Percentiles rank a stretch among this genome's conserved stretches.
phyloP scores from a whole-genome alignment of 345 rosid genomes.

The Salix purpurea region DNA sequence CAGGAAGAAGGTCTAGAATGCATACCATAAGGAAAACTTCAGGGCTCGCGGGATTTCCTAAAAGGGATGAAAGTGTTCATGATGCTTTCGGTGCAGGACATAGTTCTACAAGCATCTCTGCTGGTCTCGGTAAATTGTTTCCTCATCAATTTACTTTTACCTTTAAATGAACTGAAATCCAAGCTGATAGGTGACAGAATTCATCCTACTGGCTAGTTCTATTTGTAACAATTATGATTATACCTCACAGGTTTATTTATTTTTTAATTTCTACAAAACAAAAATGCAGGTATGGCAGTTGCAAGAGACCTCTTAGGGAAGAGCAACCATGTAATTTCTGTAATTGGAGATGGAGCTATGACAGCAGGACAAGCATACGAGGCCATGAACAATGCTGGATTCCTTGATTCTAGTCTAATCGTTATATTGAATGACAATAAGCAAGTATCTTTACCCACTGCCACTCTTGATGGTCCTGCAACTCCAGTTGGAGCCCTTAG shows the following conservation, averaged over 20 bases:
- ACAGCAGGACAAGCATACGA: constrained; percentile 77
- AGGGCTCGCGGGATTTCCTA: constrained; percentile 73
- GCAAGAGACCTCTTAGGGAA: constrained; percentile 57
- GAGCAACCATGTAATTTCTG: constrained; percentile 56
- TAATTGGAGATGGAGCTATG: constrained; percentile 82
- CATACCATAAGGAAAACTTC: constrained; percentile 62
- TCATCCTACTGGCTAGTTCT: too few species aligned
- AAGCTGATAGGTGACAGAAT: too few species aligned
- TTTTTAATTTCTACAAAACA: not conserved
- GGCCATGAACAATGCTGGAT: constrained; percentile 74
- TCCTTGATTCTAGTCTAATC: constrained; percentile 54
- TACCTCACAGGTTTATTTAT: not conserved
- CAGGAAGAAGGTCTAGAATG: constrained; percentile 72
- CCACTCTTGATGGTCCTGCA: constrained; percentile 72
- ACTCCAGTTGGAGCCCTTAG: constrained; percentile 72
- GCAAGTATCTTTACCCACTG: constrained; percentile 74
- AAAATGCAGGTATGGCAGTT: constrained; percentile 61
- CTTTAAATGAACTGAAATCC: too few species aligned
- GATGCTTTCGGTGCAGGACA: constrained; percentile 77
- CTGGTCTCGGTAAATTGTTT: constrained; percentile 54
- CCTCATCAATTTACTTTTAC: not conserved
- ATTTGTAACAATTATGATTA: not conserved
- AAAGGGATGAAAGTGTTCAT: constrained; percentile 61
- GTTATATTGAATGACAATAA: constrained; percentile 61
- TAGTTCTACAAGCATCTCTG: constrained; percentile 78